A percentile compares a stretch with the other conserved stretches of the same genome.
Conservation (phyloP, 1,139 yeast genomes). For the Candida neerlandica region DNA sequence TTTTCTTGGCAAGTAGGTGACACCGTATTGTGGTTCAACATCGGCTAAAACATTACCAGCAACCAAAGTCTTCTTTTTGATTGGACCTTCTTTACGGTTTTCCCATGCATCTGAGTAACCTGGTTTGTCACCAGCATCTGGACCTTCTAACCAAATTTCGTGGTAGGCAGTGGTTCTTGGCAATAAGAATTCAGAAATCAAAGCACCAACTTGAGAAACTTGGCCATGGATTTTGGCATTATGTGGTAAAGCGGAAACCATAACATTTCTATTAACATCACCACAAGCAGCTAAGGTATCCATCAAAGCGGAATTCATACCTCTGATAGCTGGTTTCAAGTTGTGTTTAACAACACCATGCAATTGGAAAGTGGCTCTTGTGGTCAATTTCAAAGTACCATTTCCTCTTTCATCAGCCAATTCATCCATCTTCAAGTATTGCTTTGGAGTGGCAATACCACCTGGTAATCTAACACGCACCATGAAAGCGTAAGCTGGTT, state of each 20-base stretch:
- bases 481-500: conserved; percentile 96
- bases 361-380: conserved; percentile 96
- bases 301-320: conserved; percentile 86
- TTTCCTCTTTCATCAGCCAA: conserved; percentile 85
- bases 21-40: conserved; percentile 85
- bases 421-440: conserved; percentile 85
- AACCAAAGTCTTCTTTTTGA: conserved; percentile 75
- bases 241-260: conserved; percentile 84
- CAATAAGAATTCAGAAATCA: conserved; percentile 77
- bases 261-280: conserved; percentile 96
- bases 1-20: conserved; percentile 90
- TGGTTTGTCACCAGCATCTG: conserved; percentile 70
- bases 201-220: conserved; percentile 62
- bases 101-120: conserved; percentile 75
- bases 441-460: conserved; percentile 84
- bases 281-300: conserved; percentile 99
- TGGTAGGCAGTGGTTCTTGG: conserved; percentile 96
- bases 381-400: conserved; percentile 91
- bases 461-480: conserved; percentile 96
- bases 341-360: conserved; percentile 94
- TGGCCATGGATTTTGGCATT: conserved; percentile 83
- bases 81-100: conserved; percentile 75
- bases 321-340: conserved; percentile 88
- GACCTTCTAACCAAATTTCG: conserved; percentile 93
- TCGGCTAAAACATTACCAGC: conserved; percentile 87